A percentile compares a stretch with the other conserved stretches of the same genome.
Evolutionary conservation across 257 asterid genomes (phyloP).

Genomic region (Solanum tacnaense): DNA sequence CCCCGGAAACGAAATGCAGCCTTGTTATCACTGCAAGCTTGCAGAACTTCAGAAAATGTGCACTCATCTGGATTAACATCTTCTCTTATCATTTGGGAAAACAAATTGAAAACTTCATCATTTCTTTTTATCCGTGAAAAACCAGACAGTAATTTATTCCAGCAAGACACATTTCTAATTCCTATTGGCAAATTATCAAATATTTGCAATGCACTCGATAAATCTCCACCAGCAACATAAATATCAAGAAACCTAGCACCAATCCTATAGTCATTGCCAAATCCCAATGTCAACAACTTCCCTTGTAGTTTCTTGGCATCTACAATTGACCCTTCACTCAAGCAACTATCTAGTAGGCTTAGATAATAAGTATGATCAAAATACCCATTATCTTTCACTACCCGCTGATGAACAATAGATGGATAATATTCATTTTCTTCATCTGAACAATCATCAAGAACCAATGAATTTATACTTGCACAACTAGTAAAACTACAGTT

Average conservation of each 20-base stretch:
- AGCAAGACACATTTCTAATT: conserved; percentile 14
- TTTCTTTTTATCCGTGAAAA: conserved; percentile 14
- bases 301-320: conserved; percentile 21
- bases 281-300: conserved; percentile 16
- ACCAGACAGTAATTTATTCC: conserved; percentile 18
- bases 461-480: conserved; percentile 13
- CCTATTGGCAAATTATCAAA: conserved; percentile 16
- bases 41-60: conserved; percentile 33
- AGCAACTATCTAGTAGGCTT: conserved; percentile 6
- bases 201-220: conserved; percentile 14
- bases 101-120: conserved; percentile 17
- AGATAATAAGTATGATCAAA: conserved; percentile 7
- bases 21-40: conserved; percentile 30
- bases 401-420: neutral
- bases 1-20: conserved; percentile 17
- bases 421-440: conserved; percentile 10
- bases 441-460: conserved; percentile 5
- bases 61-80: conserved; percentile 26
- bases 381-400: neutral
- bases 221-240: conserved; percentile 25
- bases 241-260: conserved; percentile 10
- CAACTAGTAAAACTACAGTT: conserved; percentile 16
- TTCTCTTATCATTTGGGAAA: conserved; percentile 21
- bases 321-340: conserved; percentile 1
- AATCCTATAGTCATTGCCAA: conserved; percentile 1